Conservation (phyloP, 73 alveolate species). For the Durusdinium trenchii region DNA sequence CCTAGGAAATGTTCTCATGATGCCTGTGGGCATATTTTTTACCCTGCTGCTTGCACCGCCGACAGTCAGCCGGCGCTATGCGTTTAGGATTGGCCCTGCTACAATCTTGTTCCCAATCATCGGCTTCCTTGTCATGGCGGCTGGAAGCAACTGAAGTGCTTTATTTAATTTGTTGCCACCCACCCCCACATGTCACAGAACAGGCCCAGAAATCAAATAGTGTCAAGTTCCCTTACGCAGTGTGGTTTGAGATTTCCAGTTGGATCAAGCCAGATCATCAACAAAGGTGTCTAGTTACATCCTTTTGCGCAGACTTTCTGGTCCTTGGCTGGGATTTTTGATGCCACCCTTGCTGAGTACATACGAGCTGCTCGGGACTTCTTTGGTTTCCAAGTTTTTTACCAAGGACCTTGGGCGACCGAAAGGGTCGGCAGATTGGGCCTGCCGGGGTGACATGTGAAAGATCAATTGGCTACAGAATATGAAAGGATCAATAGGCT, state of each 20-base stretch:
- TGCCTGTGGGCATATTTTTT: background rate
- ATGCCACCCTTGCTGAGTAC: conserved; percentile 27
- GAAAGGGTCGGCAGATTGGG: too few species aligned
- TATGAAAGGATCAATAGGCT: too few species aligned
- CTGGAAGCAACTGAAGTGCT: too few species aligned
- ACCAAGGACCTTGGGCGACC: too few species aligned
- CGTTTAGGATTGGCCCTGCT: conserved; percentile 4
- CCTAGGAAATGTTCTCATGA: conserved; percentile 29
- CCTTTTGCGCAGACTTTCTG: background rate
- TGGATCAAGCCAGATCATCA: too few species aligned
- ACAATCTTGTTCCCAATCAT: conserved; percentile 31
- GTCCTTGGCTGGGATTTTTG: conserved; percentile 5
- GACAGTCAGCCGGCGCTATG: background rate
- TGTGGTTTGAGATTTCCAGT: too few species aligned
- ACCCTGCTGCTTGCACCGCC: conserved; percentile 34
- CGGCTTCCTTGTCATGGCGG: conserved; percentile 33
- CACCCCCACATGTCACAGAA: too few species aligned
- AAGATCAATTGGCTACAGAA: too few species aligned
- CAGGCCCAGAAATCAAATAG: too few species aligned
- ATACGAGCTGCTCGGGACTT: conserved; percentile 24
- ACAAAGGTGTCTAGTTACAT: conserved; percentile 45
- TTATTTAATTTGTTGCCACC: too few species aligned
- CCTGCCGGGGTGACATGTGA: too few species aligned
- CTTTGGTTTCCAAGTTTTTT: background rate
- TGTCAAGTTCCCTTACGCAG: too few species aligned